Evolutionary conservation across 2,329 filamentous ascomycete species (phyloP).

Genomic region (Coniochaeta pulveracea): DNA sequence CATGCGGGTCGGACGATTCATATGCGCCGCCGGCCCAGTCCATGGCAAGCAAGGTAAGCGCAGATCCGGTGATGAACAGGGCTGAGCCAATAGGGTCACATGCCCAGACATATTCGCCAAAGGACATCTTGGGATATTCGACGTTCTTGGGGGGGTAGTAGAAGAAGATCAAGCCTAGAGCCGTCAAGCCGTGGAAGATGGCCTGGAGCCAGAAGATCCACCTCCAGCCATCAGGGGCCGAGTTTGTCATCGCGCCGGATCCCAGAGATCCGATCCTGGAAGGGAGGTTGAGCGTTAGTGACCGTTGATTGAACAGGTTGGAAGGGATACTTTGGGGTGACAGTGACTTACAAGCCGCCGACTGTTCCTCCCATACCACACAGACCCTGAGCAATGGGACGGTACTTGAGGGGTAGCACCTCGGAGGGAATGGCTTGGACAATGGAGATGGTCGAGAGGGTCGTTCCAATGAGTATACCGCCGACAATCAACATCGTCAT

Average conservation of each 20-base stretch:
- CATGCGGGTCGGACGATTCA: conserved; percentile 24
- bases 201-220: conserved; percentile 50
- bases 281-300: background rate
- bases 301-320: background rate
- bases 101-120: conserved; percentile 30
- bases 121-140: conserved; percentile 24
- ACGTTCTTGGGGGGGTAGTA: conserved; percentile 30
- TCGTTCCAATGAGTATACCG: conserved; percentile 44
- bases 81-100: conserved; percentile 34
- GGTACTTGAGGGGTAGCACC: conserved; percentile 43
- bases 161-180: conserved; percentile 33
- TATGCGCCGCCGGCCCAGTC: conserved; percentile 34
- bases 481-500: conserved; percentile 46
- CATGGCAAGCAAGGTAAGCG: conserved; percentile 30
- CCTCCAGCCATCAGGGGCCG: conserved; percentile 34
- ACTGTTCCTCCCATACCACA: conserved; percentile 36
- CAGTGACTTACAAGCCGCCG: conserved; percentile 35
- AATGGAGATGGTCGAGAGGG: conserved; percentile 41
- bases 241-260: conserved; percentile 39
- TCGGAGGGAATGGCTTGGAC: conserved; percentile 45
- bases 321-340: background rate
- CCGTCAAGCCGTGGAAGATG: conserved; percentile 35
- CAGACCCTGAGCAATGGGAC: conserved; percentile 43
- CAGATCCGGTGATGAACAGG: conserved; percentile 29
- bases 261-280: conserved; percentile 34